phyloP scores from a whole-genome alignment of 371 early-diverging fungal genomes.

The Zychaea mexicana region DNA sequence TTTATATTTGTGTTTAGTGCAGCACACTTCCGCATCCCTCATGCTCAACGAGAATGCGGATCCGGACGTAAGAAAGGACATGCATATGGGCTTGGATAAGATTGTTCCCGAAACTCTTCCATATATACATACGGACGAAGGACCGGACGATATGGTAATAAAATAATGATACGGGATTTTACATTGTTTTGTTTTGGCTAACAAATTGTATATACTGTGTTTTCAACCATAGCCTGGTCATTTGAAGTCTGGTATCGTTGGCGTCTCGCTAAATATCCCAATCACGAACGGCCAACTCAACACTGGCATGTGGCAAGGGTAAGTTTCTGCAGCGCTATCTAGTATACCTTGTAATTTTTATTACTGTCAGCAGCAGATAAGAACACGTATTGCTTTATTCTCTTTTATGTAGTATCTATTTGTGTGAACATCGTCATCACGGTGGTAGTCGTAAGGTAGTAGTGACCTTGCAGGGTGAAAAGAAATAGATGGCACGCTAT shows the following conservation, averaged over 20 bases:
- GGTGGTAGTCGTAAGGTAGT: slow-evolving; percentile 68
- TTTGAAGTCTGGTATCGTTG: slow-evolving; percentile 82
- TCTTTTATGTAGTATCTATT: slow-evolving; percentile 54
- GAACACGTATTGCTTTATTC: background rate
- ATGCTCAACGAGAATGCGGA: slow-evolving; percentile 89
- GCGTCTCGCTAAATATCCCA: slow-evolving; percentile 87
- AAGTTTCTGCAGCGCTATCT: slow-evolving; percentile 14
- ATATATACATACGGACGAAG: slow-evolving; percentile 83
- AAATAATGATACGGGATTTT: background rate
- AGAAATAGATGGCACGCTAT: slow-evolving; percentile 2
- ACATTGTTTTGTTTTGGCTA: background rate
- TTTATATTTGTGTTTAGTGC: slow-evolving; percentile 50
- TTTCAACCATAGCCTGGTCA: slow-evolving; percentile 75
- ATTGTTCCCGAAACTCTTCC: slow-evolving; percentile 80
- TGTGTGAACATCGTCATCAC: slow-evolving; percentile 76
- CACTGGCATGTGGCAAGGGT: slow-evolving; percentile 94
- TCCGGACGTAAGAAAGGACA: slow-evolving; percentile 54
- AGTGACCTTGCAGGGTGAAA: slow-evolving; percentile 77
- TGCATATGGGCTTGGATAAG: slow-evolving; percentile 55
- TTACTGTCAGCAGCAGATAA: background rate
- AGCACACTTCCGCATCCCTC: slow-evolving; percentile 90
- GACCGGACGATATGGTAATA: slow-evolving; percentile 53
- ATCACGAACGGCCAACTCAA: slow-evolving; percentile 78
- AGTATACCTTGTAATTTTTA: background rate
- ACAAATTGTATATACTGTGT: background rate